Evolutionary conservation across 306 rosid species (phyloP).

Genomic region (Sindora glabra): DNA sequence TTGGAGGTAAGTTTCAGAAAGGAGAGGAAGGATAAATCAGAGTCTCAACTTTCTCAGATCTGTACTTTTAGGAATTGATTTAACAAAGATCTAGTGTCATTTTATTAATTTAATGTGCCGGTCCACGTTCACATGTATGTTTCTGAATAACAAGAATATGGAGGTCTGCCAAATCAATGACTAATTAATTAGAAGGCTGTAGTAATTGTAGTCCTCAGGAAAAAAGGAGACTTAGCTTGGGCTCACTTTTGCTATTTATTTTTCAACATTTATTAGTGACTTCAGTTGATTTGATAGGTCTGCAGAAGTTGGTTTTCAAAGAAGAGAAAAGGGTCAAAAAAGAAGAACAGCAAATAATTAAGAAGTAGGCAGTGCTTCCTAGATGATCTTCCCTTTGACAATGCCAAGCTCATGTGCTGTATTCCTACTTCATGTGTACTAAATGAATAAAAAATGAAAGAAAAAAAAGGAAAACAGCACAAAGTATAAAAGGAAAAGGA

Average conservation of each 20-base stretch:
- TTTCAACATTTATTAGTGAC: not conserved
- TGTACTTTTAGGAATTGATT: not conserved
- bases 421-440: conserved; percentile 16
- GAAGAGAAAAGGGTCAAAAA: not conserved
- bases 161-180: not conserved
- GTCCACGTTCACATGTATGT: not conserved
- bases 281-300: conserved; percentile 8
- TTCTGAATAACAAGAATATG: not conserved
- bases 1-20: not conserved
- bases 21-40: not conserved
- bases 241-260: not conserved
- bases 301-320: not conserved
- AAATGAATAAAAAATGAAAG: not conserved
- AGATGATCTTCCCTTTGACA: conserved; percentile 4
- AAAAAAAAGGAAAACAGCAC: conserved; percentile 8
- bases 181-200: not conserved
- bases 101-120: conserved; percentile 5
- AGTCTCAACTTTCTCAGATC: not conserved
- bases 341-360: conserved; percentile 17
- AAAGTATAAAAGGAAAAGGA: conserved; percentile 39
- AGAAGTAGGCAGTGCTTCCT: conserved; percentile 9
- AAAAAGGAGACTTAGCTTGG: not conserved
- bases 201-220: not conserved
- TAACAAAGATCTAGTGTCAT: not conserved
- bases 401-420: conserved; percentile 1